These are phyloP conservation scores for Sarocladium brachiariae DNA, from an alignment of 2,329 filamentous ascomycete genomes.

Conservation along the genomic window DNA sequence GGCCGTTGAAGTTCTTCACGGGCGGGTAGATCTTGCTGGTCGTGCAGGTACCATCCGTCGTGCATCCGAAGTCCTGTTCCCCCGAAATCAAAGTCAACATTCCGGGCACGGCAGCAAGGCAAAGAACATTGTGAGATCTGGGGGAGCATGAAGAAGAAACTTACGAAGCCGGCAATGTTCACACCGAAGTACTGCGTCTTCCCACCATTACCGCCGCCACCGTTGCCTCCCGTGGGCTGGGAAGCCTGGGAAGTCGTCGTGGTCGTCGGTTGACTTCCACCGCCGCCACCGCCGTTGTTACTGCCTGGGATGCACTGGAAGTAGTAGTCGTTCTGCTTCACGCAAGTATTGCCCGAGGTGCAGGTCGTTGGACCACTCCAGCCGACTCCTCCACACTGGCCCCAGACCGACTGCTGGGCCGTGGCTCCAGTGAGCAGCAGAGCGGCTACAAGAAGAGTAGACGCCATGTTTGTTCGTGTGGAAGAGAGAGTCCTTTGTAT, in stretches of 20 bases:
- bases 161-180: constrained; percentile 30
- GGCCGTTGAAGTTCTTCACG: constrained; percentile 18
- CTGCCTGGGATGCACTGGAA: constrained; percentile 29
- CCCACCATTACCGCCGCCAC: neutral
- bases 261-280: neutral
- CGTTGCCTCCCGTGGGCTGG: neutral
- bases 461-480: constrained; percentile 1
- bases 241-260: neutral
- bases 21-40: constrained; percentile 21
- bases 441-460: neutral
- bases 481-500: neutral
- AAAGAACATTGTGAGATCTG: no score
- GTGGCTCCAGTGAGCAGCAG: neutral
- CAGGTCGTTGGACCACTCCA: constrained; percentile 22
- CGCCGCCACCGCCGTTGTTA: neutral
- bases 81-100: neutral
- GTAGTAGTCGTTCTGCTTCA: constrained; percentile 19
- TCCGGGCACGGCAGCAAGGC: no score
- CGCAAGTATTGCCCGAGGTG: constrained; percentile 20
- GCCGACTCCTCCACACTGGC: constrained; percentile 18
- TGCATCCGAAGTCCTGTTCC: constrained; percentile 32
- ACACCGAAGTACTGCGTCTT: constrained; percentile 20
- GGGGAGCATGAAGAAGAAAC: no score
- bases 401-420: constrained; percentile 4
- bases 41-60: constrained; percentile 28